Percentiles rank a stretch among this genome's conserved stretches.
Evolutionary conservation across 2,329 filamentous ascomycete genomes (phyloP).

Genomic region (Drechslerella coelobrocha): DNA sequence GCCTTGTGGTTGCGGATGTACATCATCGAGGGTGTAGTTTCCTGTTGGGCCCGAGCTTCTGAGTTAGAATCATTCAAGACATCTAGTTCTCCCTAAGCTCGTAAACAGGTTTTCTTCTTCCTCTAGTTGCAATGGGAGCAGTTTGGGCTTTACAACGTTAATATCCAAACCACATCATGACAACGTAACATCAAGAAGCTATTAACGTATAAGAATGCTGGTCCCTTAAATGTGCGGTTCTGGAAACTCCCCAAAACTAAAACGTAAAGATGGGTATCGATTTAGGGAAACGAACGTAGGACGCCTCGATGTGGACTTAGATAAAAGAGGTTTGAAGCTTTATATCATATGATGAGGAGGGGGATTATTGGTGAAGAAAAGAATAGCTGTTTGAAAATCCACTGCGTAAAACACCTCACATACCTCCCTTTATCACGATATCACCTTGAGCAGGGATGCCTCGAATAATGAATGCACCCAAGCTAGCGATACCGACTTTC

Average conservation of each 20-base stretch:
- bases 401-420: slow-evolving; percentile 47
- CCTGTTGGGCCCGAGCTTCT: slow-evolving; percentile 61
- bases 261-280: neutral
- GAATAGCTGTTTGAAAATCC: slow-evolving; percentile 19
- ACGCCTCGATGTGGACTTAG: neutral
- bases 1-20: slow-evolving; percentile 70
- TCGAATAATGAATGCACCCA: slow-evolving; percentile 81
- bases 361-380: no score
- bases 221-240: neutral
- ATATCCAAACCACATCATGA: neutral
- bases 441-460: slow-evolving; percentile 81
- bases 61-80: slow-evolving; percentile 43
- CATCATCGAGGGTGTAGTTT: slow-evolving; percentile 64
- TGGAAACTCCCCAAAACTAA: neutral
- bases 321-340: slow-evolving; percentile 15
- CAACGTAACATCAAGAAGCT: neutral
- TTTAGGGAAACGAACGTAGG: neutral
- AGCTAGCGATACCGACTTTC: slow-evolving; percentile 73
- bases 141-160: neutral
- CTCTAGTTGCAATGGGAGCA: neutral
- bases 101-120: neutral
- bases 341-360: no score
- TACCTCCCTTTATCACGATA: slow-evolving; percentile 61
- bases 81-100: neutral
- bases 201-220: neutral